Evolutionary conservation across 2,329 filamentous ascomycete species (phyloP).

Genomic region (Monosporascus sp.): DNA sequence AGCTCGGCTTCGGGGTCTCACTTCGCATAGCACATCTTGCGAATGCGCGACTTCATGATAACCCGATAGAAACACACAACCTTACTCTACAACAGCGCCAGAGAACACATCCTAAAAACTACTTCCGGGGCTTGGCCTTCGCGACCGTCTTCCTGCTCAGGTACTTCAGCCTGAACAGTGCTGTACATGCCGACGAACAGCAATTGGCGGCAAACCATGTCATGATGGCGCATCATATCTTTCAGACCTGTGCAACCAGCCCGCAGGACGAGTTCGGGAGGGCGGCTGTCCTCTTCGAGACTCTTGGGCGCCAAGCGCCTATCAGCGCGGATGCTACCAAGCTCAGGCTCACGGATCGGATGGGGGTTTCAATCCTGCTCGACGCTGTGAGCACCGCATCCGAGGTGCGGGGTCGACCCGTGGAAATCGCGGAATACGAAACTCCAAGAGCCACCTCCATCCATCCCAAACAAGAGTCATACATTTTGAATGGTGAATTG

Average conservation of each 20-base stretch:
- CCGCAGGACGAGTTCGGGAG: slow-evolving; percentile 19
- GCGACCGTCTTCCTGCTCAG: slow-evolving; percentile 25
- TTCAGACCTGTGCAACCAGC: slow-evolving; percentile 14
- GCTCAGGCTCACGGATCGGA: slow-evolving; percentile 13
- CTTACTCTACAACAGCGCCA: slow-evolving; percentile 11
- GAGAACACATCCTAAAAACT: slow-evolving; percentile 18
- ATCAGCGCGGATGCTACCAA: slow-evolving; percentile 11
- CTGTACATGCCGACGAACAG: slow-evolving; percentile 20
- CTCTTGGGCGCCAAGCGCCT: slow-evolving; percentile 19
- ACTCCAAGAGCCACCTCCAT: not conserved
- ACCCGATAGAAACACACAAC: slow-evolving; percentile 4
- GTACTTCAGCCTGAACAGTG: slow-evolving; percentile 21
- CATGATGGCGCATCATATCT: slow-evolving; percentile 21
- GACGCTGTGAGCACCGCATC: slow-evolving; percentile 15
- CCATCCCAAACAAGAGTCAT: not conserved
- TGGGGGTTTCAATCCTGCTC: slow-evolving; percentile 20
- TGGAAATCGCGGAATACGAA: slow-evolving; percentile 8
- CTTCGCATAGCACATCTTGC: slow-evolving; percentile 22
- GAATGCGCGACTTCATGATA: slow-evolving; percentile 13
- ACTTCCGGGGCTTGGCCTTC: slow-evolving; percentile 22
- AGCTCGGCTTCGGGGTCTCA: slow-evolving; percentile 19
- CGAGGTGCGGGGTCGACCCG: slow-evolving; percentile 9
- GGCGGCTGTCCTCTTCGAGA: slow-evolving; percentile 20
- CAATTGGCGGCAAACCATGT: slow-evolving; percentile 24
- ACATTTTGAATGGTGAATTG: not conserved